phyloP scores from a whole-genome alignment of 2,329 filamentous ascomycete genomes.

The Fusarium penzigii region DNA sequence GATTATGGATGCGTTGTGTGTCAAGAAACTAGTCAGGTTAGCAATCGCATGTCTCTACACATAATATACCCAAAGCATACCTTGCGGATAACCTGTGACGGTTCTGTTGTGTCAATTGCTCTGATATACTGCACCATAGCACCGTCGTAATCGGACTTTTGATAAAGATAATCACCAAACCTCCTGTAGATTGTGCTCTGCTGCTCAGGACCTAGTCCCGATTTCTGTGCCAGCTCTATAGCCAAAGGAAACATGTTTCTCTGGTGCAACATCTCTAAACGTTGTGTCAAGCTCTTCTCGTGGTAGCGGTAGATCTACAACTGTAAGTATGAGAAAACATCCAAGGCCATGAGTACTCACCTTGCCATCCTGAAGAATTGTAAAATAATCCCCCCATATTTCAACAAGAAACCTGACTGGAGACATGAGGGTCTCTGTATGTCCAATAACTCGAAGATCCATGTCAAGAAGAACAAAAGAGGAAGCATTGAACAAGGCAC shows the following conservation, averaged over 20 bases:
- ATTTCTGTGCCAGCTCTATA: conserved; percentile 89
- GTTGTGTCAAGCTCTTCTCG: conserved; percentile 87
- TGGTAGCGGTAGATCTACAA: conserved; percentile 78
- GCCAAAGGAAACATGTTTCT: conserved; percentile 90
- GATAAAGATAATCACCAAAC: conserved; percentile 92
- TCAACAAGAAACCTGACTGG: conserved; percentile 78
- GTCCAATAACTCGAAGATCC: conserved; percentile 84
- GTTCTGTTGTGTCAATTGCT: conserved; percentile 94
- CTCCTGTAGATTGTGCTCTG: conserved; percentile 91
- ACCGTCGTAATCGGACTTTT: conserved; percentile 93
- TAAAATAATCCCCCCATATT: conserved; percentile 89
- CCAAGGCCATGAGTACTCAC: conserved; percentile 43
- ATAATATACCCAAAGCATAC: conserved; percentile 39
- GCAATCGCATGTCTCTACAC: background rate
- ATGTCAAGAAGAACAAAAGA: conserved; percentile 92
- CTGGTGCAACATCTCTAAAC: conserved; percentile 90
- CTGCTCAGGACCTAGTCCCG: conserved; percentile 75
- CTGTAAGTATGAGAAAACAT: conserved; percentile 13
- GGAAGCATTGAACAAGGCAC: conserved; percentile 81
- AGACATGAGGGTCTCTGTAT: conserved; percentile 81
- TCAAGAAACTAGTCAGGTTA: conserved; percentile 72
- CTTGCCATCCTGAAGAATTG: conserved; percentile 91
- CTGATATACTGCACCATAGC: conserved; percentile 99
- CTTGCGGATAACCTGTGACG: conserved; percentile 94
- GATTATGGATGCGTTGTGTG: conserved; percentile 94